Percentiles rank a stretch among this genome's conserved stretches.
Conservation (phyloP, 2,329 filamentous ascomycete genomes). For the Coniochaeta sp. region DNA sequence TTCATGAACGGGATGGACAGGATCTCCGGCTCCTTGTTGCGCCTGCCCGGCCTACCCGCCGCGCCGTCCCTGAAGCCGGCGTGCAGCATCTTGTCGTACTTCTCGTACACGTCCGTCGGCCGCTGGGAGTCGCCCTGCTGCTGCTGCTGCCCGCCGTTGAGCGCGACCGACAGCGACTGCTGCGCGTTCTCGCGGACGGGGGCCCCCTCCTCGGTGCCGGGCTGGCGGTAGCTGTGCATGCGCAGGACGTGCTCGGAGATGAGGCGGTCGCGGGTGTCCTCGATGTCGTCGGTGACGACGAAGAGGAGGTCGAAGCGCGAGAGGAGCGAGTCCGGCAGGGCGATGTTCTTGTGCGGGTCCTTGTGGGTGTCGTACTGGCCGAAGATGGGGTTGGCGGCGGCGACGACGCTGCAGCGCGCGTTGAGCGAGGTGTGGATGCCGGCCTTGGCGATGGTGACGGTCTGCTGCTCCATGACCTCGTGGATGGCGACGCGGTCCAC, state of each 20-base stretch:
- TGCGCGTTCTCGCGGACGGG: constrained; percentile 82
- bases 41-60: constrained; percentile 44
- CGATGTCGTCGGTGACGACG: constrained; percentile 96
- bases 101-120: constrained; percentile 87
- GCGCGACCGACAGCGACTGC: constrained; percentile 80
- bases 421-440: constrained; percentile 97
- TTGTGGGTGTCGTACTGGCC: constrained; percentile 98
- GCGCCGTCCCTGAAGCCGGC: constrained; percentile 73
- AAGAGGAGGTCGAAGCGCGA: constrained; percentile 98
- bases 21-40: constrained; percentile 75
- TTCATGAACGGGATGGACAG: constrained; percentile 97
- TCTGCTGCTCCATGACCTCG: constrained; percentile 99
- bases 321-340: constrained; percentile 87
- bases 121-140: constrained; percentile 61
- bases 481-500: constrained; percentile 97
- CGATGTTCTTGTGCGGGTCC: constrained; percentile 97
- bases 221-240: constrained; percentile 92
- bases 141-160: constrained; percentile 71
- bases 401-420: constrained; percentile 91
- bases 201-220: constrained; percentile 87
- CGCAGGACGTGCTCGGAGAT: constrained; percentile 94
- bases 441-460: constrained; percentile 96
- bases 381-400: constrained; percentile 94
- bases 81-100: constrained; percentile 93
- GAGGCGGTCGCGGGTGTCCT: constrained; percentile 82